phyloP scores from a whole-genome alignment of 192 early-diverging fungal genomes.

The Mortierella antarctica region DNA sequence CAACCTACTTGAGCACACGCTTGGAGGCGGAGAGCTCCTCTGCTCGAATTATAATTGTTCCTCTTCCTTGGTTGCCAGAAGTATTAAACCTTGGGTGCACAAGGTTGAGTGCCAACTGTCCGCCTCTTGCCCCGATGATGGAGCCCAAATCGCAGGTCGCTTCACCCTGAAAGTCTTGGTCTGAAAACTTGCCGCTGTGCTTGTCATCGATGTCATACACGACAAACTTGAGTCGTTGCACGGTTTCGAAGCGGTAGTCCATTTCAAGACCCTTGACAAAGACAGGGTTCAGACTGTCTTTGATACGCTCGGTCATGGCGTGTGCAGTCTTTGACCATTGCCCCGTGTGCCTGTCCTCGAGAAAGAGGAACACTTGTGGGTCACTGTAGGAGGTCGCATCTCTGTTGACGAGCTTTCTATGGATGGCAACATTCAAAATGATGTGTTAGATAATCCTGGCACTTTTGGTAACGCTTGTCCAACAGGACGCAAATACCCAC shows the following conservation, averaged over 20 bases:
- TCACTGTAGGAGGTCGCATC: conserved; percentile 20
- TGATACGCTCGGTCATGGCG: conserved; percentile 57
- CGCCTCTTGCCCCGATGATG: conserved; percentile 15
- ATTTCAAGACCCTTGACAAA: conserved; percentile 55
- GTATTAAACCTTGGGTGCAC: conserved; percentile 1
- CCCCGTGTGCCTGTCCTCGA: conserved; percentile 21
- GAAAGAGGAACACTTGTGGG: conserved; percentile 44
- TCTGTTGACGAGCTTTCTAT: conserved; percentile 16
- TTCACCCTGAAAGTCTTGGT: conserved; percentile 57
- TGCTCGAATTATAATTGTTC: conserved; percentile 55
- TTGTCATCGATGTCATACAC: conserved; percentile 55
- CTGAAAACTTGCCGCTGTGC: conserved; percentile 20
- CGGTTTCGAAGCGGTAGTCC: conserved; percentile 62
- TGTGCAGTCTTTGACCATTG: not conserved
- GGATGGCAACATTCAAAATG: not conserved
- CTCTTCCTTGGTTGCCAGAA: conserved; percentile 9
- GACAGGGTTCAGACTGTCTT: conserved; percentile 58
- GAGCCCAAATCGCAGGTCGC: conserved; percentile 37
- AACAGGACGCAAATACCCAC: not conserved
- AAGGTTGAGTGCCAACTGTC: conserved; percentile 8
- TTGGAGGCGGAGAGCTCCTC: conserved; percentile 53
- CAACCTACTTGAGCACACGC: conserved; percentile 45
- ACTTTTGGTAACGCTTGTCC: not conserved
- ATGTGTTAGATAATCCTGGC: not conserved
- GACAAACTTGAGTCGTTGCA: conserved; percentile 48